Conservation (phyloP, 345 rosid species). For the Laguncularia racemosa region DNA sequence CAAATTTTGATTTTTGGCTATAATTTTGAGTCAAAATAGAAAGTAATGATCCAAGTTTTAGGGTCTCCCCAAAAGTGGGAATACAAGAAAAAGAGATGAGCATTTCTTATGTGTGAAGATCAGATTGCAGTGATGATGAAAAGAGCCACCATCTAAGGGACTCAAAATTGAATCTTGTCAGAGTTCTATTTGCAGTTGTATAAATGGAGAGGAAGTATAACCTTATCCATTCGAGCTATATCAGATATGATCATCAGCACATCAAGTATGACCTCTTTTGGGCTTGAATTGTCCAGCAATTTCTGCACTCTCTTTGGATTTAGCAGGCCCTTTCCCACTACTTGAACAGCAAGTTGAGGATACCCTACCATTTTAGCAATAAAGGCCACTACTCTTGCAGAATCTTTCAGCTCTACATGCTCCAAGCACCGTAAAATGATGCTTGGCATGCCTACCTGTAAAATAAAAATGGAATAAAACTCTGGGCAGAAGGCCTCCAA, state of each 20-base stretch:
- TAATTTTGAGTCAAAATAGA: too few relatives aligned
- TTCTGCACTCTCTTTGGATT: conserved; percentile 69
- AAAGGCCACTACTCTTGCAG: conserved; percentile 82
- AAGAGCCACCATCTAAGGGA: not conserved
- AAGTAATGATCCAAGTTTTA: too few relatives aligned
- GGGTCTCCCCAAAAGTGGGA: too few relatives aligned
- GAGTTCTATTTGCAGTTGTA: not conserved
- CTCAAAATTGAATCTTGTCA: not conserved
- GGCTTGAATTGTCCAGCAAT: conserved; percentile 61
- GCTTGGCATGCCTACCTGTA: conserved; percentile 76
- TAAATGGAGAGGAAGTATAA: conserved; percentile 23
- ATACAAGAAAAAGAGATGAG: too few relatives aligned
- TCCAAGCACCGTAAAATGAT: conserved; percentile 68
- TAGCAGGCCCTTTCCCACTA: conserved; percentile 76
- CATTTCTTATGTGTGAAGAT: not conserved
- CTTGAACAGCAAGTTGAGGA: conserved; percentile 71
- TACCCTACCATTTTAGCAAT: conserved; percentile 85
- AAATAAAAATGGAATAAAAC: conserved; percentile 13
- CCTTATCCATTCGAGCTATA: conserved; percentile 94
- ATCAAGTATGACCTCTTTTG: conserved; percentile 77
- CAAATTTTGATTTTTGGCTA: too few relatives aligned
- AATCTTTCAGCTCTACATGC: conserved; percentile 69
- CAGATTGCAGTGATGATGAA: not conserved
- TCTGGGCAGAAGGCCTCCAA: too few relatives aligned
- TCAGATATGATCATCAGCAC: conserved; percentile 87